Conservation (phyloP, 2,329 filamentous ascomycete genomes). For the Colletotrichum sp. region DNA sequence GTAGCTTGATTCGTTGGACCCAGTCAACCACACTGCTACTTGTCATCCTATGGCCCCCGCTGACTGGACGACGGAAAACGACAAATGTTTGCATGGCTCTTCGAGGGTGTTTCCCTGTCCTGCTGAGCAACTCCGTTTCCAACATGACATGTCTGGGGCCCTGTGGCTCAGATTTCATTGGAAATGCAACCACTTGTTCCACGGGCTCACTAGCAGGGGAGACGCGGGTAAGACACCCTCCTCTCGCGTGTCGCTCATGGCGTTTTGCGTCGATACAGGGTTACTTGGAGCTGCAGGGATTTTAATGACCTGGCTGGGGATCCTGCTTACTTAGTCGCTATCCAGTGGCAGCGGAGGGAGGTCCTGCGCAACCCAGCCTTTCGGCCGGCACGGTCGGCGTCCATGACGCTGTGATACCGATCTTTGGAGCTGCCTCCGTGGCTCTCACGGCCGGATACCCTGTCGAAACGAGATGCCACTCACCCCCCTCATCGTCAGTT, state of each 20-base stretch:
- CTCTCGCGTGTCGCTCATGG: conserved; percentile 3
- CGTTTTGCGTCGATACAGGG: not conserved
- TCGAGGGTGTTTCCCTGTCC: not conserved
- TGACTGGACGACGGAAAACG: conserved; percentile 2
- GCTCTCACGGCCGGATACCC: conserved; percentile 1
- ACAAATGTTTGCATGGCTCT: not conserved
- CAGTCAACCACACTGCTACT: conserved; percentile 1
- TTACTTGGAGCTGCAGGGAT: conserved; percentile 6
- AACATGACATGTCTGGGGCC: conserved; percentile 1
- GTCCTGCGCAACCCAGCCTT: not conserved
- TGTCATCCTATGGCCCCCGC: not conserved
- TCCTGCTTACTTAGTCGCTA: not conserved
- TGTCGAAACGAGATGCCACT: conserved; percentile 17
- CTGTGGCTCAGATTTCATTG: not conserved
- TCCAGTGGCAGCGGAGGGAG: not conserved
- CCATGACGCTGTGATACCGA: conserved; percentile 15
- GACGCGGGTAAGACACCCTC: conserved; percentile 11
- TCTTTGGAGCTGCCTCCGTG: not conserved
- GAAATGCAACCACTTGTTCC: conserved; percentile 6
- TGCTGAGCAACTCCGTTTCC: conserved; percentile 5
- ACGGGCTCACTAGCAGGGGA: conserved; percentile 5
- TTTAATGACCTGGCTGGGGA: conserved; percentile 16
- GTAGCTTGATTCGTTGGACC: not conserved
- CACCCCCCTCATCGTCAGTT: conserved; percentile 10
- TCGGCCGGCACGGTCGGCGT: conserved; percentile 16